Base-by-base conservation (phyloP, 1,139 yeast genomes). In the Hanseniaspora sp. region DNA sequence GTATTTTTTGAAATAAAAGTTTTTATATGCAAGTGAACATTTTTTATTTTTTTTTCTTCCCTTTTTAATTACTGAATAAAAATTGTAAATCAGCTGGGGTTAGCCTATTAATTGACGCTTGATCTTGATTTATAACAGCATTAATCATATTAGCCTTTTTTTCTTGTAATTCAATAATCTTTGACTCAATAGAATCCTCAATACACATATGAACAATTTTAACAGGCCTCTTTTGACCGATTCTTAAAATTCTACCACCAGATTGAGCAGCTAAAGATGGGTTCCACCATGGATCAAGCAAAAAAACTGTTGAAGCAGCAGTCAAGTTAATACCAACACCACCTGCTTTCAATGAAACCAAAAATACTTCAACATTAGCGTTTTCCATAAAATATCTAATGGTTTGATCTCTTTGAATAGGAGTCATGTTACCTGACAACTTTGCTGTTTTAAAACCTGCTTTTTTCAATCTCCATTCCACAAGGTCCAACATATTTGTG, bases 251-350 rank as follows among this genome's bases (percentile, higher is more conserved):
- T 69, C 99, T 80, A 68, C 94, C 99, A 71, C 95, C 95, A 49
- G 95, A 85, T 67, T 92, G 98, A 90, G 96, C 92, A 68, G 92
- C 97, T 5, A 88, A 95, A 62, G 95, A 84, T 0, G 97, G 97
- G 65, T 92, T 92, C 97, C 97, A 92, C 97, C 98, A 92, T 31
- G 97, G 97, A 63, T 92, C 98, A 74, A 92, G 75, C 52, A 92
- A 75, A 61, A 92, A 92, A 42, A 92, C 97, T 62, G 90, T 96
- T 0, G 95, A 87, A 0, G 98, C 98, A 65, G 94, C 98, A 63
- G 96, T 90, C 61, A 92, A 74, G 66, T 92, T 92, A 60, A 92
- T 75, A 0, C 98, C 98, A 39, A 92, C 98, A 69, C 98, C 98
- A 60, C 99, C 99, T 0, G 99, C 98, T 65, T 92, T 92, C 62